phyloP scores from a whole-genome alignment of 345 rosid species.

The Camelina sativa region DNA sequence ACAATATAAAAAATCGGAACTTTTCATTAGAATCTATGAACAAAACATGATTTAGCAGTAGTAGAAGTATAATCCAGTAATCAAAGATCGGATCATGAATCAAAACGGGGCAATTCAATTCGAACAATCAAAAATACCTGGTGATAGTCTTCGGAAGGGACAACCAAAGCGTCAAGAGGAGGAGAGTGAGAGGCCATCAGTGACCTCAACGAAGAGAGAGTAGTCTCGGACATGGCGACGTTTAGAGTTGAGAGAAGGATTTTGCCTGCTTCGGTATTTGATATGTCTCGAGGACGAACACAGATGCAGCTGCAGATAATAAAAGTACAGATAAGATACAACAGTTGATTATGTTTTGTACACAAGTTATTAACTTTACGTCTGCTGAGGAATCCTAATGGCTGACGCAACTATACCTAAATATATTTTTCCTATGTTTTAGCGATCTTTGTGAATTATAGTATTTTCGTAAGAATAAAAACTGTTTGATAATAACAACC shows the following conservation, averaged over 20 bases:
- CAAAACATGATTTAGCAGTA: background rate
- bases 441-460: background rate
- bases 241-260: slow-evolving; percentile 8
- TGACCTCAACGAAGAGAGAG: slow-evolving; percentile 72
- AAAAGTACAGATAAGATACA: slow-evolving; percentile 2
- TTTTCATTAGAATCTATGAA: background rate
- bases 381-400: slow-evolving; percentile 24
- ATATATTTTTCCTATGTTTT: background rate
- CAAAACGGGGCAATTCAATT: background rate
- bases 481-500: background rate
- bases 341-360: background rate
- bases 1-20: slow-evolving; percentile 2
- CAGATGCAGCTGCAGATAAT: slow-evolving; percentile 8
- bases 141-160: slow-evolving; percentile 93
- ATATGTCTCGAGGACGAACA: slow-evolving; percentile 21
- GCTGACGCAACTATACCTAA: slow-evolving; percentile 33
- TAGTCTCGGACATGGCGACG: slow-evolving; percentile 60
- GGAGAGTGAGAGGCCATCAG: slow-evolving; percentile 92
- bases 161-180: slow-evolving; percentile 81
- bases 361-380: background rate
- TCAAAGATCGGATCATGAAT: slow-evolving; percentile 35
- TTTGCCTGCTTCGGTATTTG: slow-evolving; percentile 3
- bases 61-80: background rate
- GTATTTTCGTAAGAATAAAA: background rate
- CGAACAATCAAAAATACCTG: slow-evolving; percentile 55